Conservation (phyloP, 2,329 filamentous ascomycete genomes). For the Emergomyces orientalis region DNA sequence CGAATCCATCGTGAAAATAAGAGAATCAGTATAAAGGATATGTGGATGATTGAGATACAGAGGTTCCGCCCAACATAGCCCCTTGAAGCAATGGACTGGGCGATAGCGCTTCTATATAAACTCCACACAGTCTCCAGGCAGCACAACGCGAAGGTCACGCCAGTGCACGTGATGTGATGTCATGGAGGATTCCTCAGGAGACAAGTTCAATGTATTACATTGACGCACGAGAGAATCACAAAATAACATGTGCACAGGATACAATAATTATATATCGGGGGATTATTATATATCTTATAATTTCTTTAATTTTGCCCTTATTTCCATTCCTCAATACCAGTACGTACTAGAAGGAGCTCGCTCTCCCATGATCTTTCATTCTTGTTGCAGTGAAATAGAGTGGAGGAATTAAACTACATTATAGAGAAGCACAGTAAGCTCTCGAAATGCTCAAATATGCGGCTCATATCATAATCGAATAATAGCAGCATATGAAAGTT, state of each 20-base stretch:
- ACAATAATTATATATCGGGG: too few species aligned
- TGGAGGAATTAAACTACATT: background rate
- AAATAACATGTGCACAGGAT: too few species aligned
- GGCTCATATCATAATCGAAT: background rate
- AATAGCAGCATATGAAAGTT: background rate
- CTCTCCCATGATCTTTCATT: background rate
- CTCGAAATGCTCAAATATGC: background rate
- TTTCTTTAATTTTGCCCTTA: too few species aligned
- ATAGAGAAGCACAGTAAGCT: background rate
- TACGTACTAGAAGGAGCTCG: too few species aligned
- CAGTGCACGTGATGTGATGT: conserved; percentile 12
- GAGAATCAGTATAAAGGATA: background rate
- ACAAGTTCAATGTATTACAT: too few species aligned
- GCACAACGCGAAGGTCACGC: conserved; percentile 10
- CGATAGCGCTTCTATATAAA: background rate
- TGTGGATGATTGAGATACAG: background rate
- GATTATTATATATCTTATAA: too few species aligned
- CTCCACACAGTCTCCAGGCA: conserved; percentile 7
- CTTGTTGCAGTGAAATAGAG: background rate
- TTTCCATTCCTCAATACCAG: too few species aligned
- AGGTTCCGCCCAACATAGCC: background rate
- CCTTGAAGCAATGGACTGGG: background rate
- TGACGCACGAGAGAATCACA: background rate
- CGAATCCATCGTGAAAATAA: conserved; percentile 1
- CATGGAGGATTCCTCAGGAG: too few species aligned